Evolutionary conservation across 306 rosid species (phyloP).

Genomic region (Rosa multiflora): DNA sequence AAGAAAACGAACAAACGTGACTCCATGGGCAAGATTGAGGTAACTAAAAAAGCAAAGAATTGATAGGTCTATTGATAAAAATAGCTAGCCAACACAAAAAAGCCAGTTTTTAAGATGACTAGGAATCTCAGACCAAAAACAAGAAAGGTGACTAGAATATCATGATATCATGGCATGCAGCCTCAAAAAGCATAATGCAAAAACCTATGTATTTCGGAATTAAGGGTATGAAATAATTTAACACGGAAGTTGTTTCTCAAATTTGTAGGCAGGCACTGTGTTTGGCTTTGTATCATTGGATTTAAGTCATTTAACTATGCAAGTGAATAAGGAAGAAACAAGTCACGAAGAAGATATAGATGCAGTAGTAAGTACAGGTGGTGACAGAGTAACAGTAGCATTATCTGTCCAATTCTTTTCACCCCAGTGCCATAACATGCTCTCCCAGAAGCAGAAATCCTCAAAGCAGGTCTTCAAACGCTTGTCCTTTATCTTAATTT

Average conservation of each 20-base stretch:
- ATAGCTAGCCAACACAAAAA: background rate
- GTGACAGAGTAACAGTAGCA: conserved; percentile 39
- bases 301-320: background rate
- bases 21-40: background rate
- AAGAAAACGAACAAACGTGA: background rate
- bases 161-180: background rate
- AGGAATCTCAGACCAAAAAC: background rate
- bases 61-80: background rate
- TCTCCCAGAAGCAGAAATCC: conserved; percentile 85
- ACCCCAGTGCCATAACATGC: conserved; percentile 86
- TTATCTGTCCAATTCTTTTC: conserved; percentile 79
- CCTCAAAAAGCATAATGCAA: background rate
- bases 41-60: background rate
- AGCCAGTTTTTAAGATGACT: background rate
- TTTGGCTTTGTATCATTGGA: background rate
- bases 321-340: conserved; percentile 8
- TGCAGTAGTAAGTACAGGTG: conserved; percentile 34
- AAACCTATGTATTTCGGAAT: background rate
- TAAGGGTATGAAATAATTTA: background rate
- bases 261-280: background rate
- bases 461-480: conserved; percentile 64
- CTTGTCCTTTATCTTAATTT: conserved; percentile 61
- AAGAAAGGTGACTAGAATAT: background rate
- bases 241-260: background rate
- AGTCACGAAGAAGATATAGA: conserved; percentile 37